A percentile compares a stretch with the other conserved stretches of the same genome.
These are phyloP conservation scores for Geotrichum candidum DNA, from an alignment of 1,139 yeast genomes.

Conservation along the genomic window DNA sequence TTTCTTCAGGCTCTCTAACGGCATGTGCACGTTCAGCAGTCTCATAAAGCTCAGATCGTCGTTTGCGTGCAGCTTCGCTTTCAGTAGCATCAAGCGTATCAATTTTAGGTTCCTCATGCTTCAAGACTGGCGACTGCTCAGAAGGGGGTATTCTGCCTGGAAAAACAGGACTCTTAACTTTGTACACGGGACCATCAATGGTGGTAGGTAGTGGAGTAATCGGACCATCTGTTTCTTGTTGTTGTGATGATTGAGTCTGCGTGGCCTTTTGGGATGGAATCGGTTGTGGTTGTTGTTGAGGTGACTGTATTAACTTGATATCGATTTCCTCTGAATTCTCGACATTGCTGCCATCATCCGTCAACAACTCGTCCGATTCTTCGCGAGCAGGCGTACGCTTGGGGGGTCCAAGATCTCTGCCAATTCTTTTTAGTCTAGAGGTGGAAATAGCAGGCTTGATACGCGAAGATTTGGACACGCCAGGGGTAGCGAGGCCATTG, in stretches of 20 bases:
- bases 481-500: constrained; percentile 33
- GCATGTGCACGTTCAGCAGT: constrained; percentile 14
- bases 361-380: constrained; percentile 15
- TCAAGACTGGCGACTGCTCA: background rate
- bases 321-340: constrained; percentile 6
- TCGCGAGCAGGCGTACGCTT: constrained; percentile 16
- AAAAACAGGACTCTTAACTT: constrained; percentile 1
- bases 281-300: background rate
- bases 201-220: background rate
- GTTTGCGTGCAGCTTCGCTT: constrained; percentile 12
- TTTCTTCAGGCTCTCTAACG: constrained; percentile 7
- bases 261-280: background rate
- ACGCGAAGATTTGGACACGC: constrained; percentile 31
- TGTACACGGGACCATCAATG: background rate
- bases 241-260: background rate
- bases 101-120: background rate
- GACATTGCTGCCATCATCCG: background rate
- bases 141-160: constrained; percentile 5
- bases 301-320: background rate
- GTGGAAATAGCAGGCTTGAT: constrained; percentile 9
- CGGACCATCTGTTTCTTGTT: background rate
- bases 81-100: constrained; percentile 9
- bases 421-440: constrained; percentile 20
- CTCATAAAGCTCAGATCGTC: constrained; percentile 12
- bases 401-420: constrained; percentile 22